Evolutionary conservation across 495 filamentous ascomycete species (phyloP).

Genomic region (Podospora pseudoanserina): DNA sequence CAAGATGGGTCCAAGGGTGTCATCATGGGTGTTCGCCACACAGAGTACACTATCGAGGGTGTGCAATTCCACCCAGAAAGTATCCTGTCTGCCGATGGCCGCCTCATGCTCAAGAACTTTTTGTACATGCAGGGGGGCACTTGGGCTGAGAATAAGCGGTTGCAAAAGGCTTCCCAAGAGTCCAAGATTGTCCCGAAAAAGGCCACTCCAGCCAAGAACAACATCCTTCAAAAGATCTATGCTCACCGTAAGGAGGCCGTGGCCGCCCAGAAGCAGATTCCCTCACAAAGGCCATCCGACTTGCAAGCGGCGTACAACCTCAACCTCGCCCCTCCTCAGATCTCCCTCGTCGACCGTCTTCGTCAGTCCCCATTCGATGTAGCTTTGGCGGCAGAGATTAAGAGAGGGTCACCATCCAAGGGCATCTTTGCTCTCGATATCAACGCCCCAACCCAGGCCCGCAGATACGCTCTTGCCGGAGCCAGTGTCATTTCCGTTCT

Average conservation of each 20-base stretch:
- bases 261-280: constrained; percentile 77
- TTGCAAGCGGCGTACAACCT: constrained; percentile 84
- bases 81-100: constrained; percentile 86
- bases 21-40: constrained; percentile 97
- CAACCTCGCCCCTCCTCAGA: constrained; percentile 77
- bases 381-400: constrained; percentile 94
- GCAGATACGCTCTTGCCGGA: constrained; percentile 87
- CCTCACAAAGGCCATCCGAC: constrained; percentile 76
- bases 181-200: constrained; percentile 24
- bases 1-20: constrained; percentile 63
- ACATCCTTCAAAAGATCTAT: constrained; percentile 90
- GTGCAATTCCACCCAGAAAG: constrained; percentile 98
- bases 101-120: constrained; percentile 89
- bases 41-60: constrained; percentile 82
- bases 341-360: constrained; percentile 75
- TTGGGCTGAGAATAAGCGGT: constrained; percentile 72
- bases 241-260: constrained; percentile 75
- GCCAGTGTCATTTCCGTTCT: constrained; percentile 96
- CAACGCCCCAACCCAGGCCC: constrained; percentile 84
- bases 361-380: constrained; percentile 75
- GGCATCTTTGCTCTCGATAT: constrained; percentile 84
- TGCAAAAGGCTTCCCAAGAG: constrained; percentile 40
- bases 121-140: constrained; percentile 80
- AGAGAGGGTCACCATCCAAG: constrained; percentile 94
- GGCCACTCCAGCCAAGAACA: constrained; percentile 58